phyloP scores from a whole-genome alignment of 352 stramenopile genomes.

The Pythium phragmiticola region DNA sequence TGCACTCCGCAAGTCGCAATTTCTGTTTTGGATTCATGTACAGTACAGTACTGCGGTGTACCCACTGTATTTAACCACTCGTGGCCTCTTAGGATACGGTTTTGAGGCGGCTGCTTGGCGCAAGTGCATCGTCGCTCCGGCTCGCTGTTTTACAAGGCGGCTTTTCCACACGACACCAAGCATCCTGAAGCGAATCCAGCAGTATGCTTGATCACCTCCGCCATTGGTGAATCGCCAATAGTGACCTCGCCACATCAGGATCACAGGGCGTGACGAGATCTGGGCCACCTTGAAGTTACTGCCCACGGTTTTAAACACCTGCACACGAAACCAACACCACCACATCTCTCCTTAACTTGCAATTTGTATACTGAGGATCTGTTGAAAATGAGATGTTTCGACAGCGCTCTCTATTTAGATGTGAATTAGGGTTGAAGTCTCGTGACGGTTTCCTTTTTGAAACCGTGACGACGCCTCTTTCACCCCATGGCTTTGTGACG shows the following conservation, averaged over 20 bases:
- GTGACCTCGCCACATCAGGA: background rate
- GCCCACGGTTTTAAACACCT: constrained; percentile 8
- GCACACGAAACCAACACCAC: background rate
- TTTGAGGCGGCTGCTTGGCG: background rate
- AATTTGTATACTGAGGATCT: background rate
- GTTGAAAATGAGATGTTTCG: constrained; percentile 21
- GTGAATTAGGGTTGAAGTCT: constrained; percentile 26
- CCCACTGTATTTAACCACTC: too few species aligned
- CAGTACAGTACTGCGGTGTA: background rate
- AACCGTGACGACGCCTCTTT: constrained; percentile 19
- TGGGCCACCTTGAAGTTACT: constrained; percentile 19
- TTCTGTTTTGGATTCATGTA: constrained; percentile 3
- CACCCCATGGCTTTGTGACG: constrained; percentile 25
- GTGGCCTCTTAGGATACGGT: too few species aligned
- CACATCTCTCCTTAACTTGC: background rate
- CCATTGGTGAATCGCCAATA: background rate
- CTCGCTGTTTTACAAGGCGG: background rate
- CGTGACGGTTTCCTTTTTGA: constrained; percentile 11
- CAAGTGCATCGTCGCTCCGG: constrained; percentile 3
- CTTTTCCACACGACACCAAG: constrained; percentile 1
- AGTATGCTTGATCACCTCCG: background rate
- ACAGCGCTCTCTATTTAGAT: constrained; percentile 13
- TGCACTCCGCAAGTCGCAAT: background rate
- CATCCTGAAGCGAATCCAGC: background rate
- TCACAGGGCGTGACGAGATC: background rate